Base-by-base conservation (phyloP, 176 grass and related monocot species). In the Carex scoparia region DNA sequence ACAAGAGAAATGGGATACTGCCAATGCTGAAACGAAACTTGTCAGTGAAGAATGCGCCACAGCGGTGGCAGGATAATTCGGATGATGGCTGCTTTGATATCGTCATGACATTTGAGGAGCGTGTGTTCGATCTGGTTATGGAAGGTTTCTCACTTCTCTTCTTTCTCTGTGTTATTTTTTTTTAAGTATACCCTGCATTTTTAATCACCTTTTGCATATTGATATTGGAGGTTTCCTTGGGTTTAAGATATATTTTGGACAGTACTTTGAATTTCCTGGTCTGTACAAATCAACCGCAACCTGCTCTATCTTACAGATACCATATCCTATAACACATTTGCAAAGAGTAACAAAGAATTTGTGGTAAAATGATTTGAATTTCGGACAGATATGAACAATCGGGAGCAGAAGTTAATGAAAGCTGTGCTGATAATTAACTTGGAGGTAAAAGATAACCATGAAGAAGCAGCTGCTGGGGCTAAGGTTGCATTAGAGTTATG, bases 391-490 rank as follows among this genome's bases (percentile, higher is more conserved):
- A 89, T 99, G 86, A 94, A 89, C 89, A 95, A 92, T 61, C 90
- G 96, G 0, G 90, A 99, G 18, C 88, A 88, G 1, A 91, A 58
- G 81, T 58, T 99, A 83, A 91, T 95, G 84, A 94, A 84, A 88
- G 85, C 78, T 6, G 93, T 94, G 15, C 80, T 85, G 48, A 86
- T 95, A 94, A 92, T 99, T 77, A 95, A 99, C 73, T 89, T 99
- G 93, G 96, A 99, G 79, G 96, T 99, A 56, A 99, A 99, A 68
- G 96, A 99, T 95, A 99, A 95, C 79, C 96, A 99, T 89, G 96
- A 99, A 85, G 96, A 99, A 94, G 96, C 96, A 80, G 88, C 81
- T 89, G 76, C 91, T 75, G 96, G 93, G 66, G 96, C 93, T 56
- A 99, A 95, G 87, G 89, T 99, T 83, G 93, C 96, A 86, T 90